Base-by-base conservation (phyloP, 2,329 filamentous ascomycete genomes). In the Drechslera avenae region DNA sequence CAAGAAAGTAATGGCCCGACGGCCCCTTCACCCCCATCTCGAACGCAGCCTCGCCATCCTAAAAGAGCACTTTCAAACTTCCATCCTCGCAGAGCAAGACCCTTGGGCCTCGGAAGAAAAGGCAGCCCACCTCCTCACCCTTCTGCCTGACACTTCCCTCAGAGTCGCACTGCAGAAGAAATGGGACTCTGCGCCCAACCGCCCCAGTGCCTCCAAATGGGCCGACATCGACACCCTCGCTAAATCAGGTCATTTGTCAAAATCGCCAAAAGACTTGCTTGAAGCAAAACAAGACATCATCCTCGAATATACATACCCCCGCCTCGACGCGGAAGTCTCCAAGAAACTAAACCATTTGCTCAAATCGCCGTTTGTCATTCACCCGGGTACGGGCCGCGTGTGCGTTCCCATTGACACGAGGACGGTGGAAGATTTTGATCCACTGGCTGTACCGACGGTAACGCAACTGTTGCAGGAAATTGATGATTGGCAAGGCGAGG, bases 311-410 rank as follows among this genome's bases (percentile, higher is more conserved):
- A 97, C 94, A 5, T 99, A 99, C 74, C 94, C 94, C 3, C 88
- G 94, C 32, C 88, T 99, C 46, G 94, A 99, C 79, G 92, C 94
- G 55, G 91, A 96, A 74, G 94, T 99, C 71, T 94, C 89, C 69
- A 97, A 97, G 80, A 96, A 97, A 73, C 85, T 96, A 50, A 97
- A 97, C 78, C 94, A 99, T 82, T 85, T 99, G 81, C 86, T 99
- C 63, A 99, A 99, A 73, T 92, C 88, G 56, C 94, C 94, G 0
- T 99, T 99, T 68, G 93, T 97, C 54, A 87, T 99, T 31, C 94
- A 99, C 72, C 94, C 94, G 0, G 91, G 91, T 14, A 99, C 94
- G 0, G 93, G 94, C 1, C 80, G 93, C 46, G 90, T 99, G 5
- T 99, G 94, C 77, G 94, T 99, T 43, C 94, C 94, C 2, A 97